Conservation (phyloP, 768 basidiomycete species). For the Zangia roseola region DNA sequence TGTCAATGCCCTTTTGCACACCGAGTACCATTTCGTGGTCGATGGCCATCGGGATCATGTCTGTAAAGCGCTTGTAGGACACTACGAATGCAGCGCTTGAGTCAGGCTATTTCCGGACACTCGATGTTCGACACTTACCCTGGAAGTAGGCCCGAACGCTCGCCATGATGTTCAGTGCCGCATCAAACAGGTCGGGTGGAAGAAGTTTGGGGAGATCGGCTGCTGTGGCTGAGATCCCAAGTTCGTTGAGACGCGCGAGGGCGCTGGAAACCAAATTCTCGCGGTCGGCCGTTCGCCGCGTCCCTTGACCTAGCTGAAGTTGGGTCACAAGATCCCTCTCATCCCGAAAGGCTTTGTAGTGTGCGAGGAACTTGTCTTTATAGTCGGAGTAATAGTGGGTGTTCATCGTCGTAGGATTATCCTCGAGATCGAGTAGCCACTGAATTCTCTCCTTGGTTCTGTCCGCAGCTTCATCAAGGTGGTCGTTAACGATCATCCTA, state of each 20-base stretch:
- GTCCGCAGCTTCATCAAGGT: constrained; percentile 44
- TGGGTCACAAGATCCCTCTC: constrained; percentile 5
- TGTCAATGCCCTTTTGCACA: constrained; percentile 44
- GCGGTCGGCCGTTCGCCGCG: neutral
- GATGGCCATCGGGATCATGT: constrained; percentile 42
- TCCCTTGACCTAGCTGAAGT: neutral
- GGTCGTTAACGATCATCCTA: constrained; percentile 52
- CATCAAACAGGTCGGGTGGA: constrained; percentile 50
- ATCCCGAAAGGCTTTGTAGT: constrained; percentile 42
- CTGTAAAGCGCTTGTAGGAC: constrained; percentile 44
- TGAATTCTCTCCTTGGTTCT: constrained; percentile 40
- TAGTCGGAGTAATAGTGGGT: constrained; percentile 50
- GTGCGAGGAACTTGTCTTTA: constrained; percentile 45
- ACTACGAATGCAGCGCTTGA: constrained; percentile 31
- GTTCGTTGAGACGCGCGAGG: constrained; percentile 7
- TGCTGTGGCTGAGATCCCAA: constrained; percentile 34
- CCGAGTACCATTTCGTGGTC: constrained; percentile 45
- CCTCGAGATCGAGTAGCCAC: constrained; percentile 52
- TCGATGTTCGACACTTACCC: constrained; percentile 38
- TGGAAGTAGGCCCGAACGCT: constrained; percentile 74
- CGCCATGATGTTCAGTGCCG: constrained; percentile 67
- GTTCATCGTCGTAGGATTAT: constrained; percentile 50
- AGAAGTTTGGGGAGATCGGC: constrained; percentile 50
- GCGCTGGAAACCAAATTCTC: constrained; percentile 30
- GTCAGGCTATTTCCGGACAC: no score